Percentiles rank a stretch among this genome's conserved stretches.
Evolutionary conservation across 768 basidiomycete genomes (phyloP).

Genomic region (Calvatia gigantea): DNA sequence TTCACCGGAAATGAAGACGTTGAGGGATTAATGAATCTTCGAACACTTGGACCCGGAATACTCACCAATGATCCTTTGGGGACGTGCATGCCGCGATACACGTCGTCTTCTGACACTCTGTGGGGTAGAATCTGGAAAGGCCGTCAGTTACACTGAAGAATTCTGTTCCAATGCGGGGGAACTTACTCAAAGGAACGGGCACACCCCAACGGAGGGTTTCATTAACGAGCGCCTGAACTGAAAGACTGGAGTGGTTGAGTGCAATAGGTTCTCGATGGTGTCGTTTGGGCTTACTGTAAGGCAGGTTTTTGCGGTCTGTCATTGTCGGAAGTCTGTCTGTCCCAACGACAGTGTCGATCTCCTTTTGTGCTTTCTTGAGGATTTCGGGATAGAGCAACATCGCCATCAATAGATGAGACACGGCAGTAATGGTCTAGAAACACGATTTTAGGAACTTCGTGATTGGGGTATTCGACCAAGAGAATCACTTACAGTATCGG

Average conservation of each 20-base stretch:
- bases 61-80: slow-evolving; percentile 60
- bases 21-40: background rate
- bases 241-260: background rate
- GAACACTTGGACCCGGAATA: slow-evolving; percentile 6
- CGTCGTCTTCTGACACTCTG: slow-evolving; percentile 60
- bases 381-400: slow-evolving; percentile 61
- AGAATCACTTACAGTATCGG: slow-evolving; percentile 51
- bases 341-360: slow-evolving; percentile 62
- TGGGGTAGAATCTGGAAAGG: slow-evolving; percentile 54
- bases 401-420: slow-evolving; percentile 62
- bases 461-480: background rate
- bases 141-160: background rate
- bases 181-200: slow-evolving; percentile 55
- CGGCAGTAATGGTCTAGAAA: slow-evolving; percentile 49
- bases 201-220: slow-evolving; percentile 56
- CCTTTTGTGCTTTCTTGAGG: slow-evolving; percentile 55
- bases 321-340: slow-evolving; percentile 55
- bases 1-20: slow-evolving; percentile 9
- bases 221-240: slow-evolving; percentile 49
- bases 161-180: background rate
- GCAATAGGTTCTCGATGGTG: background rate
- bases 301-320: slow-evolving; percentile 50
- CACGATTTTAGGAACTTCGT: slow-evolving; percentile 3
- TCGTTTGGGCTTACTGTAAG: slow-evolving; percentile 39
- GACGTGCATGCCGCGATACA: slow-evolving; percentile 54